A percentile compares a stretch with the other conserved stretches of the same genome.
phyloP scores from a whole-genome alignment of 2,329 filamentous ascomycete species.

The Grosmannia serpens region DNA sequence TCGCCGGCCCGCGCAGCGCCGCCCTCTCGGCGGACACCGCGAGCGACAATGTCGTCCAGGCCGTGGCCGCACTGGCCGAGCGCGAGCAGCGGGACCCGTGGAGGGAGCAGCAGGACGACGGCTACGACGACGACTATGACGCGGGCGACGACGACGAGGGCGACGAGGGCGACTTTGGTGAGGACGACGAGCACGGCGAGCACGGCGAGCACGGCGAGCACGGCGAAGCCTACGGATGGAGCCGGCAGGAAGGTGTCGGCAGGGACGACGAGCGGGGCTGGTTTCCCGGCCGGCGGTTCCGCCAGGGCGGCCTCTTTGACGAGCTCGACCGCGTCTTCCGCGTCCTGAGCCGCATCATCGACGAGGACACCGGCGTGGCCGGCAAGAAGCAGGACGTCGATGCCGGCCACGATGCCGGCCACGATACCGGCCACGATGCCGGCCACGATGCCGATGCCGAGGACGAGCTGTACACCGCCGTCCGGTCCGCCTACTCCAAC shows the following conservation, averaged over 20 bases:
- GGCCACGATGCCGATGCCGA: constrained; percentile 21
- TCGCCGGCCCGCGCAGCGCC: constrained; percentile 1
- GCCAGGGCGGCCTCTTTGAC: constrained; percentile 10
- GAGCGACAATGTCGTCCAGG: constrained; percentile 6
- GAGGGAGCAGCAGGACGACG: constrained; percentile 1
- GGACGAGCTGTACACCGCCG: constrained; percentile 28
- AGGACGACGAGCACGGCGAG: background rate
- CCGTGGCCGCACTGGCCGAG: constrained; percentile 3
- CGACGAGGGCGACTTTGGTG: background rate
- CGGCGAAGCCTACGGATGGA: background rate
- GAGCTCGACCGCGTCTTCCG: constrained; percentile 13
- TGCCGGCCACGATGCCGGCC: constrained; percentile 14
- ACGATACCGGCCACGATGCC: constrained; percentile 7
- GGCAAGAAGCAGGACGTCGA: constrained; percentile 7
- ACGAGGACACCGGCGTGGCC: constrained; percentile 7
- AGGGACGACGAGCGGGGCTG: background rate
- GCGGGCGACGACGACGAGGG: background rate
- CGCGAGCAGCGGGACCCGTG: constrained; percentile 6
- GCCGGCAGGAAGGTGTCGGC: background rate
- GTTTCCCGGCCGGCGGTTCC: background rate
- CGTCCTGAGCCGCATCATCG: constrained; percentile 11
- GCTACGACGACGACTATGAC: constrained; percentile 1
- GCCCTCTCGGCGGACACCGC: background rate
- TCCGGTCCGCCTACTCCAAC: constrained; percentile 25
- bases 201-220: constrained; percentile 1